Conservation (phyloP, 2,329 filamentous ascomycete species). For the Aureobasidium sp. region DNA sequence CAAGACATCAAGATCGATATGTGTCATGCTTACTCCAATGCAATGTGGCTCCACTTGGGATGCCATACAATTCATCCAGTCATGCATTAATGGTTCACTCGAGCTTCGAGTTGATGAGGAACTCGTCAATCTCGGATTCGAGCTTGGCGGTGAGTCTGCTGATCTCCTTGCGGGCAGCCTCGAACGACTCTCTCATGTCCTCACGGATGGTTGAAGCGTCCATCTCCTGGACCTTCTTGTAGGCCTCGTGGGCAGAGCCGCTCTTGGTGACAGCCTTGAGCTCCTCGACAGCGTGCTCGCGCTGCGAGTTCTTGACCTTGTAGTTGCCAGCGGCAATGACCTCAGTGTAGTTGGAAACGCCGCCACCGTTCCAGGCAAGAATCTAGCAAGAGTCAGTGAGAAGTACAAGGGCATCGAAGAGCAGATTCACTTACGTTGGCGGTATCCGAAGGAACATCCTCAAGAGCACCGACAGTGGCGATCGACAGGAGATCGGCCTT, state of each 20-base stretch:
- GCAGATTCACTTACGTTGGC: constrained; percentile 57
- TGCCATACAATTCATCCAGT: constrained; percentile 12
- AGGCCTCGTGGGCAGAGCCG: constrained; percentile 4
- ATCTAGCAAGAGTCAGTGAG: constrained; percentile 42
- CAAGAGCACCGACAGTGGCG: constrained; percentile 69
- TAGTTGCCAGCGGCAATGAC: constrained; percentile 72
- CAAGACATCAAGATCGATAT: constrained; percentile 6
- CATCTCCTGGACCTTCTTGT: constrained; percentile 13
- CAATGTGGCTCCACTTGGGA: constrained; percentile 4
- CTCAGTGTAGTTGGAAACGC: constrained; percentile 79
- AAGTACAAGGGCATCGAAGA: neutral
- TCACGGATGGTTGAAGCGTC: constrained; percentile 5
- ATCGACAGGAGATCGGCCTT: constrained; percentile 83
- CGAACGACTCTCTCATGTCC: constrained; percentile 24
- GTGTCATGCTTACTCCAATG: constrained; percentile 11
- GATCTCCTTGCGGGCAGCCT: constrained; percentile 39
- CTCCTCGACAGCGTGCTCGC: constrained; percentile 43
- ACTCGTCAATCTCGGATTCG: constrained; percentile 43
- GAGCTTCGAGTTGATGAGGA: neutral
- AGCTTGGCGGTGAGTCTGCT: constrained; percentile 30
- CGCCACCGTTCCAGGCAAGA: constrained; percentile 98
- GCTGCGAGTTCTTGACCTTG: constrained; percentile 41
- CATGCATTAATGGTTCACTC: neutral
- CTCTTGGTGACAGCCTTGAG: constrained; percentile 27
- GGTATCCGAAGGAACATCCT: constrained; percentile 77